phyloP scores from a whole-genome alignment of 306 rosid genomes.

The Betula pendula region DNA sequence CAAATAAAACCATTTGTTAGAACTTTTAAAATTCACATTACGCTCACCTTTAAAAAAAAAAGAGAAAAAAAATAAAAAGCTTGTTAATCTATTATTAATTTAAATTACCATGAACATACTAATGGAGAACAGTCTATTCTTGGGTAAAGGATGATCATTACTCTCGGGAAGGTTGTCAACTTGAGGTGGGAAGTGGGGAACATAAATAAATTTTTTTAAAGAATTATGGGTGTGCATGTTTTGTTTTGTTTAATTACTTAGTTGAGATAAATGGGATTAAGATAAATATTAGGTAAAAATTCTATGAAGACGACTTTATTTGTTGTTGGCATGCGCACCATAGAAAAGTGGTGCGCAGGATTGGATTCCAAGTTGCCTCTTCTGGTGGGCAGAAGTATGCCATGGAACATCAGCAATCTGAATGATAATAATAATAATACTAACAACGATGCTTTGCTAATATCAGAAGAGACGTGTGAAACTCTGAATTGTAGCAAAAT shows the following conservation, averaged over 20 bases:
- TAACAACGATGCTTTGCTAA: background rate
- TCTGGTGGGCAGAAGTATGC: conserved; percentile 14
- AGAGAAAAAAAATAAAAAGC: too few species aligned
- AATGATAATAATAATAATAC: conserved; percentile 2
- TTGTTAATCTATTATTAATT: too few species aligned
- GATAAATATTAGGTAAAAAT: background rate
- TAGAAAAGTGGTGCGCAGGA: background rate
- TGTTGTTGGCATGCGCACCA: conserved; percentile 4
- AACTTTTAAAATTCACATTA: too few species aligned
- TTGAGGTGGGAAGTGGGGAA: background rate
- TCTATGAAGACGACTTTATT: background rate
- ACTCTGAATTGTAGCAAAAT: background rate
- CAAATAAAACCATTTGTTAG: background rate
- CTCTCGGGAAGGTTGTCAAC: background rate
- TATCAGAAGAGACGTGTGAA: conserved; percentile 27
- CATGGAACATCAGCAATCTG: conserved; percentile 17
- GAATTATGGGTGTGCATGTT: too few species aligned
- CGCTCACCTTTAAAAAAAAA: too few species aligned
- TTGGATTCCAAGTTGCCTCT: conserved; percentile 10
- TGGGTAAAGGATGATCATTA: background rate
- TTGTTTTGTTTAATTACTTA: too few species aligned
- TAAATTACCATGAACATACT: too few species aligned
- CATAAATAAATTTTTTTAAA: too few species aligned
- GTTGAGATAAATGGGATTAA: background rate
- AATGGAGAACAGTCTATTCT: background rate